Percentiles rank a stretch among this genome's conserved stretches.
phyloP scores from a whole-genome alignment of 306 rosid species.

The Citrullus mucosospermus region DNA sequence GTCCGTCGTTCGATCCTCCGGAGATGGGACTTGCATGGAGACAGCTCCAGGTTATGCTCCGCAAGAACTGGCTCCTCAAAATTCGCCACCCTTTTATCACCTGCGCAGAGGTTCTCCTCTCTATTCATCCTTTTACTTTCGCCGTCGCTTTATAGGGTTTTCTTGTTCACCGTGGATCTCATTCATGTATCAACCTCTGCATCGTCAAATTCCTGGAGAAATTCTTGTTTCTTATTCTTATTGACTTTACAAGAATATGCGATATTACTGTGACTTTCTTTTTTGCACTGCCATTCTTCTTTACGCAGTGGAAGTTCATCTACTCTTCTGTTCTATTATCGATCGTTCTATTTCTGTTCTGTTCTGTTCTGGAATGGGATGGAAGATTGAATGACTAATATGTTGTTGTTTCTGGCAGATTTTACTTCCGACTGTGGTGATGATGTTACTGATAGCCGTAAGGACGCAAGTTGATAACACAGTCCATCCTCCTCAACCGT shows the following conservation, averaged over 20 bases:
- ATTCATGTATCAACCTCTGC: background rate
- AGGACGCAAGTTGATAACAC: slow-evolving; percentile 79
- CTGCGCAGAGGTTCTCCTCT: slow-evolving; percentile 52
- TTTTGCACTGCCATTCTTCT: background rate
- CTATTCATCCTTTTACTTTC: background rate
- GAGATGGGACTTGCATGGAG: slow-evolving; percentile 58
- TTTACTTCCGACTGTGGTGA: slow-evolving; percentile 83
- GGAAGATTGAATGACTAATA: slow-evolving; percentile 8
- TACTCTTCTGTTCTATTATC: background rate
- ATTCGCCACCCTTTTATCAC: slow-evolving; percentile 80
- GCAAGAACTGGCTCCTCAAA: slow-evolving; percentile 94
- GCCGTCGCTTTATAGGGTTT: background rate
- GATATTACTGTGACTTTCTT: background rate
- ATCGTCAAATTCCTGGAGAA: background rate
- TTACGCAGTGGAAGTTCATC: background rate
- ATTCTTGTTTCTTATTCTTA: background rate
- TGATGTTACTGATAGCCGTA: slow-evolving; percentile 66
- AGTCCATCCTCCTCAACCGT: slow-evolving; percentile 82
- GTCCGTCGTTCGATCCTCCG: slow-evolving; percentile 17
- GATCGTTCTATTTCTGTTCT: background rate
- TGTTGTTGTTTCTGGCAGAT: slow-evolving; percentile 41
- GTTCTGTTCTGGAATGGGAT: background rate
- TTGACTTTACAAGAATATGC: background rate
- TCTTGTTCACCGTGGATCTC: background rate
- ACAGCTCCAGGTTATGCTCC: slow-evolving; percentile 81